Evolutionary conservation across 83 land plant genomes (phyloP).

Genomic region (Larix sibirica): DNA sequence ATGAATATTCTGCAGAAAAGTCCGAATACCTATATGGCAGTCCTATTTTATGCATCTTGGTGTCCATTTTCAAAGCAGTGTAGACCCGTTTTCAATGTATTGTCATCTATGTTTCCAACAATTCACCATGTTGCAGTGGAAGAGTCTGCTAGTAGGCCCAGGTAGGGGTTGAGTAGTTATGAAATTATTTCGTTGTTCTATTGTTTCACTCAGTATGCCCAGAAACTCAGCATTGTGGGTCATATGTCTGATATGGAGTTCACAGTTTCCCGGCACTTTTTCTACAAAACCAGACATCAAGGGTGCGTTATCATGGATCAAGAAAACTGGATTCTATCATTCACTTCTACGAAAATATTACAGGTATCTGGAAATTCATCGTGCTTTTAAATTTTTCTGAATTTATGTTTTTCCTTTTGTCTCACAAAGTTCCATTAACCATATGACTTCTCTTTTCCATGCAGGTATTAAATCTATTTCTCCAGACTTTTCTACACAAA

Average conservation of each 20-base stretch:
- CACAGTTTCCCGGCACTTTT: constrained; percentile 87
- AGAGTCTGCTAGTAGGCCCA: constrained; percentile 67
- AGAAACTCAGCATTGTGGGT: not conserved
- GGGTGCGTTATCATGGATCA: constrained; percentile 74
- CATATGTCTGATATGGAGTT: constrained; percentile 68
- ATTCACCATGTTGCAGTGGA: constrained; percentile 74
- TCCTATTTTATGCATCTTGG: constrained; percentile 86
- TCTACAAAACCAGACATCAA: constrained; percentile 69
- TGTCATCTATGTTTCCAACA: constrained; percentile 49
- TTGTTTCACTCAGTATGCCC: not conserved
- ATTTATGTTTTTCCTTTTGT: not conserved
- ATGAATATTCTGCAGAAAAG: constrained; percentile 41
- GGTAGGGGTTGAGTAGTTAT: constrained; percentile 26
- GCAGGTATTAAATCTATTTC: no score
- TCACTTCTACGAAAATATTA: constrained; percentile 63
- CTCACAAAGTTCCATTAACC: not conserved
- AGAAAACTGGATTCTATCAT: constrained; percentile 53
- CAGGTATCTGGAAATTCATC: constrained; percentile 43
- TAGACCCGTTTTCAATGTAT: constrained; percentile 47
- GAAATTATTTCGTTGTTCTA: not conserved
- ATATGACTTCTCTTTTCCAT: not conserved
- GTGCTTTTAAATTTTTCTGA: not conserved
- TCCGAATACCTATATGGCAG: constrained; percentile 36
- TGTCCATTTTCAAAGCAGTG: constrained; percentile 62
- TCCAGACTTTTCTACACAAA: no score